Conservation (phyloP, 129 eudicot species). For the Arctium minus region DNA sequence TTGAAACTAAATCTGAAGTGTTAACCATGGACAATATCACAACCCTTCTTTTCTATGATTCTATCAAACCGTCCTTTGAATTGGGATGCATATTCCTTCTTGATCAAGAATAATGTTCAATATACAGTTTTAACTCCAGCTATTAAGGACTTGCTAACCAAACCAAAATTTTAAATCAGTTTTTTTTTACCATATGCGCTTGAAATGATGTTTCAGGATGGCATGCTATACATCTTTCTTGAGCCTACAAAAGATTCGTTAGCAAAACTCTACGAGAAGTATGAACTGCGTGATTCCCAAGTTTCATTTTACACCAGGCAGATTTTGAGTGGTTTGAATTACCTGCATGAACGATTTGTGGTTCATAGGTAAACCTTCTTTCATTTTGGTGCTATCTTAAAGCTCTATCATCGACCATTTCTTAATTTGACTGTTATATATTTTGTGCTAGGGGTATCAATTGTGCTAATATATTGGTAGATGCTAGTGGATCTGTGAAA, state of each 20-base stretch:
- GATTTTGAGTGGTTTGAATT: conserved; percentile 53
- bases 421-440: not conserved
- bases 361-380: conserved; percentile 52
- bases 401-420: not conserved
- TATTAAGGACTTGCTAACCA: not conserved
- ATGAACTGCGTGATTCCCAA: conserved; percentile 46
- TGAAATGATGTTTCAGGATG: conserved; percentile 38
- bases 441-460: conserved; percentile 64
- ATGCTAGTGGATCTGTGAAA: conserved; percentile 73
- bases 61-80: too few species aligned
- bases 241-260: conserved; percentile 67
- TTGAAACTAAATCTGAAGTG: too few species aligned
- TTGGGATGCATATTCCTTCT: not conserved
- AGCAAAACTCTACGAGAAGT: conserved; percentile 37
- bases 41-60: too few species aligned
- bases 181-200: not conserved
- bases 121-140: not conserved
- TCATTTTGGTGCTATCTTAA: not conserved
- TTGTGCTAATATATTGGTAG: conserved; percentile 92
- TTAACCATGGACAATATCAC: too few species aligned
- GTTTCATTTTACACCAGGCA: conserved; percentile 64
- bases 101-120: not conserved
- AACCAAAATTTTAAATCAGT: not conserved
- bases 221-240: conserved; percentile 55
- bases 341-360: conserved; percentile 49